Conservation (phyloP, 768 basidiomycete genomes). For the Pleurotus tuoliensis region DNA sequence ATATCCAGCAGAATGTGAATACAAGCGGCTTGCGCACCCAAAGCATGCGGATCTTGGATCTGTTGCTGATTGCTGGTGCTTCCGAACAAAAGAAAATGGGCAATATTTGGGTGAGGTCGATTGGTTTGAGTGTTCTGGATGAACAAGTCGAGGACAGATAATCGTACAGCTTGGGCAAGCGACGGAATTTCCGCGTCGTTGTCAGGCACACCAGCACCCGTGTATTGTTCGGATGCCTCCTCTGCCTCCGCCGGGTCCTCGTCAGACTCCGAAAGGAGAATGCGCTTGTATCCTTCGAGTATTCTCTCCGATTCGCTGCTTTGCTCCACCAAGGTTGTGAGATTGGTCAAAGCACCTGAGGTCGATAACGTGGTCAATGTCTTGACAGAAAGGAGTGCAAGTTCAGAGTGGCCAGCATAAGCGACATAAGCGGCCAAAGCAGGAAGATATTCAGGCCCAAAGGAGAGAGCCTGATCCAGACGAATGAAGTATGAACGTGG, state of each 20-base stretch:
- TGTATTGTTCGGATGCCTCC: slow-evolving; percentile 52
- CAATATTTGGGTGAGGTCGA: slow-evolving; percentile 73
- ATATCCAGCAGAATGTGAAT: slow-evolving; percentile 80
- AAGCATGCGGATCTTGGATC: slow-evolving; percentile 76
- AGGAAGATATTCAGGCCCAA: slow-evolving; percentile 68
- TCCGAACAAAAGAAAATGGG: slow-evolving; percentile 85
- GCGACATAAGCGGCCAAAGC: slow-evolving; percentile 79
- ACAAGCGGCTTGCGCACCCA: slow-evolving; percentile 65
- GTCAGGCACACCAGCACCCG: slow-evolving; percentile 73
- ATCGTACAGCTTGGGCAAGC: slow-evolving; percentile 65
- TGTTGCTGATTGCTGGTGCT: slow-evolving; percentile 52
- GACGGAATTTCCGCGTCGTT: slow-evolving; percentile 39
- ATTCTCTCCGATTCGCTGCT: slow-evolving; percentile 86
- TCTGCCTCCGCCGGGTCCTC: slow-evolving; percentile 63
- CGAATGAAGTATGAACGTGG: slow-evolving; percentile 67
- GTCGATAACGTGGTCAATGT: slow-evolving; percentile 66
- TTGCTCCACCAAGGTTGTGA: slow-evolving; percentile 75
- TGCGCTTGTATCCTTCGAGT: slow-evolving; percentile 68
- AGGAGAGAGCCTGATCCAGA: slow-evolving; percentile 73
- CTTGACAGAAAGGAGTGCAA: slow-evolving; percentile 74
- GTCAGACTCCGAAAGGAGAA: slow-evolving; percentile 57
- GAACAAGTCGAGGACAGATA: slow-evolving; percentile 78
- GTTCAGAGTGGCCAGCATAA: slow-evolving; percentile 66
- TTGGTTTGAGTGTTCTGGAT: slow-evolving; percentile 67
- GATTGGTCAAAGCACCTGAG: slow-evolving; percentile 63